Conservation (phyloP, 2,329 filamentous ascomycete species). For the Talaromyces sp. region DNA sequence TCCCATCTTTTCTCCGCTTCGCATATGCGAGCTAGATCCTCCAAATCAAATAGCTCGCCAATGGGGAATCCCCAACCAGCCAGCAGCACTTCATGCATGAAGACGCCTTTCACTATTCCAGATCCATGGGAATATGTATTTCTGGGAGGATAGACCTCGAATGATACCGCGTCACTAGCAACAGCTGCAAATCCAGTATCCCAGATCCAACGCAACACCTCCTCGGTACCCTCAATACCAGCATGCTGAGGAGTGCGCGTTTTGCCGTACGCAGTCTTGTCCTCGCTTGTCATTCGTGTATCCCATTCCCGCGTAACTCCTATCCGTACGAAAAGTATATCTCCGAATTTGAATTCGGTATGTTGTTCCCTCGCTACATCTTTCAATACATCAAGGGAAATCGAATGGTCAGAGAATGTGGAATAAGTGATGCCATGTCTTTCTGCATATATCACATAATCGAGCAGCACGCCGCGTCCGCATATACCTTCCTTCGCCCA, state of each 20-base stretch:
- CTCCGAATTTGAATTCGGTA: constrained; percentile 48
- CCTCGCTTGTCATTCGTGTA: constrained; percentile 32
- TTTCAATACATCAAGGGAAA: constrained; percentile 35
- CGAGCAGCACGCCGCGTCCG: constrained; percentile 52
- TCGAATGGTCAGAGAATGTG: constrained; percentile 40
- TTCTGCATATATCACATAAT: constrained; percentile 48
- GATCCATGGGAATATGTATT: not conserved
- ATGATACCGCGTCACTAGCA: constrained; percentile 55
- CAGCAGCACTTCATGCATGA: constrained; percentile 49
- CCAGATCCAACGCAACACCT: constrained; percentile 57
- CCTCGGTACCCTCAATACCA: constrained; percentile 50
- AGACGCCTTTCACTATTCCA: constrained; percentile 26
- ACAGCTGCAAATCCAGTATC: constrained; percentile 56
- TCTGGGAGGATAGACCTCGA: constrained; percentile 43
- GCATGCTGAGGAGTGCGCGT: constrained; percentile 42
- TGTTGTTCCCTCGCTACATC: constrained; percentile 42
- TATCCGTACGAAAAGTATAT: constrained; percentile 52
- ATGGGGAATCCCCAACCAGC: constrained; percentile 52
- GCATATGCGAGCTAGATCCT: constrained; percentile 38
- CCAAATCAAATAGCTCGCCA: constrained; percentile 48
- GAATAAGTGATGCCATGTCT: constrained; percentile 39
- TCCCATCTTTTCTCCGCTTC: constrained; percentile 41
- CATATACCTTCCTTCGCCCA: constrained; percentile 18
- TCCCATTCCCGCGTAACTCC: constrained; percentile 43
- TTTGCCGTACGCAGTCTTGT: constrained; percentile 30